A percentile compares a stretch with the other conserved stretches of the same genome.
phyloP scores from a whole-genome alignment of 805 yeast species.

The Kazachstania kunashirensis region DNA sequence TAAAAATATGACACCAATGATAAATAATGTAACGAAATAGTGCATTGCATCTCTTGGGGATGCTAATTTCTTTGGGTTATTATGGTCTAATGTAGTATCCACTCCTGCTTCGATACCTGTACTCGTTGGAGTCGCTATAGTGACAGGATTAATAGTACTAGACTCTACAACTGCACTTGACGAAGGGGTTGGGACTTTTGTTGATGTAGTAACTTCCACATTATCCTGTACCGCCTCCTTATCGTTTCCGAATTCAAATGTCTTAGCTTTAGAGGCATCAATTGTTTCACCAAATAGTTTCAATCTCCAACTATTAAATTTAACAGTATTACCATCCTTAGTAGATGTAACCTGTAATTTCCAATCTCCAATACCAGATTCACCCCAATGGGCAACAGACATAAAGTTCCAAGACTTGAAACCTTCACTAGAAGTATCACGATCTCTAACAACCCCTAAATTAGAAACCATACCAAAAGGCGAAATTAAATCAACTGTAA shows the following conservation, averaged over 20 bases:
- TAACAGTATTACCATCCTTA: constrained; percentile 30
- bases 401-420: constrained; percentile 82
- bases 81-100: constrained; percentile 10
- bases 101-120: neutral
- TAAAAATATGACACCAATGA: constrained; percentile 45
- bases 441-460: constrained; percentile 56
- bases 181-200: neutral
- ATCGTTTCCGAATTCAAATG: constrained; percentile 38
- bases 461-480: constrained; percentile 69
- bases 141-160: neutral
- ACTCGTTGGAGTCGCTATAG: neutral
- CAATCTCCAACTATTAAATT: constrained; percentile 62
- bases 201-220: neutral
- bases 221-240: constrained; percentile 20
- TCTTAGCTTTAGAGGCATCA: constrained; percentile 53
- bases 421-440: constrained; percentile 50
- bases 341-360: constrained; percentile 49
- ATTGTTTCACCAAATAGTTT: constrained; percentile 72
- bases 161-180: constrained; percentile 4
- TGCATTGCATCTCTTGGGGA: constrained; percentile 43
- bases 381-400: constrained; percentile 99
- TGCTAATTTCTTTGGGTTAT: constrained; percentile 28
- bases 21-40: constrained; percentile 50
- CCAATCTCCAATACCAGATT: constrained; percentile 85
- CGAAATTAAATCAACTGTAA: constrained; percentile 54